Conservation (phyloP, 2,329 filamentous ascomycete species). For the Xylaria sp. region DNA sequence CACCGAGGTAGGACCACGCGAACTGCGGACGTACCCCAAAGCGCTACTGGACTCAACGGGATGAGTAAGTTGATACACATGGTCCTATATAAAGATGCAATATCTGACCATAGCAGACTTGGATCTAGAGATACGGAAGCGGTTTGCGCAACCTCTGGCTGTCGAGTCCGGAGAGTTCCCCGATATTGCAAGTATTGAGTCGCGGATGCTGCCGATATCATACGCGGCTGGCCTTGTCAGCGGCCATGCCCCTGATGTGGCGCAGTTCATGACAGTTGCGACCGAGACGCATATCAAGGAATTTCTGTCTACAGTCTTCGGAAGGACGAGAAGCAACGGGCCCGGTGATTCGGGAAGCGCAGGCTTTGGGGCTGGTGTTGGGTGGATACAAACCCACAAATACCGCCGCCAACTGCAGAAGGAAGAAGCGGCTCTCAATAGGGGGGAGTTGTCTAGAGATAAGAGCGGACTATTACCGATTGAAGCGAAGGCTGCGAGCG, state of each 20-base stretch:
- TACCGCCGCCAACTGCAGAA: slow-evolving; percentile 78
- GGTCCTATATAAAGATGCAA: background rate
- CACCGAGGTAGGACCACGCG: slow-evolving; percentile 58
- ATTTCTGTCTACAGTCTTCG: slow-evolving; percentile 70
- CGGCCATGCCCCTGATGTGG: slow-evolving; percentile 68
- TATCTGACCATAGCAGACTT: slow-evolving; percentile 59
- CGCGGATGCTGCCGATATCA: slow-evolving; percentile 74
- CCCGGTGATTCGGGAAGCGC: slow-evolving; percentile 70
- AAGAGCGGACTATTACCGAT: slow-evolving; percentile 81
- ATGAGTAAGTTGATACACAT: slow-evolving; percentile 71
- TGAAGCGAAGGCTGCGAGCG: slow-evolving; percentile 79
- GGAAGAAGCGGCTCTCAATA: slow-evolving; percentile 77
- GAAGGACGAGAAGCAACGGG: slow-evolving; percentile 71
- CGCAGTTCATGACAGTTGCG: slow-evolving; percentile 71
- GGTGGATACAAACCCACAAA: slow-evolving; percentile 80
- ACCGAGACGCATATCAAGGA: slow-evolving; percentile 76
- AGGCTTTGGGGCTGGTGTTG: slow-evolving; percentile 71
- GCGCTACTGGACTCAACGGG: slow-evolving; percentile 78
- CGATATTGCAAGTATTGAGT: slow-evolving; percentile 70
- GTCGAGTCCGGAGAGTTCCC: slow-evolving; percentile 77
- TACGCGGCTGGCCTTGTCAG: slow-evolving; percentile 71
- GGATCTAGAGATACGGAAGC: slow-evolving; percentile 74
- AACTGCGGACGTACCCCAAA: slow-evolving; percentile 70
- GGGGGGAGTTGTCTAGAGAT: slow-evolving; percentile 79
- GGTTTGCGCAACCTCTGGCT: slow-evolving; percentile 70